Evolutionary conservation across 768 basidiomycete species (phyloP), one percentile per base, ranked within the genome.

Genomic region (Russula dissimulans): DNA sequence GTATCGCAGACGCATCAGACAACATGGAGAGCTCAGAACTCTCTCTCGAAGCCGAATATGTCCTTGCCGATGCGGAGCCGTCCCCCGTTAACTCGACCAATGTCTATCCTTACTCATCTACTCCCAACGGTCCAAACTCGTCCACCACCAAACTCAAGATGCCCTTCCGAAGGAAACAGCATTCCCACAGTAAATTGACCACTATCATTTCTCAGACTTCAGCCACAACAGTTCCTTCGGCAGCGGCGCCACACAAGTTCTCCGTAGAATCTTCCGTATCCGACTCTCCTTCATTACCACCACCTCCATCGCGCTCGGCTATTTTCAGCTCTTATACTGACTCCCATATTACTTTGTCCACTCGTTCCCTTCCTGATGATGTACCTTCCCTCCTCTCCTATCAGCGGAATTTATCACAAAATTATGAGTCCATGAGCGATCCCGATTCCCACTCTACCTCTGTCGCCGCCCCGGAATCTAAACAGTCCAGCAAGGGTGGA

Each of bases 281-380:
- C 4, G 81, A 79, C 15, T 67, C 72, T 18, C 59, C 75, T 52
- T 74, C 73, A 29, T 64, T 75, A 31, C 77, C 77, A 38, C 84
- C 83, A 4, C 84, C 86, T 1, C 85, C 85, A 0, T 78, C 79
- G 22, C 82, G 82, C 67, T 83, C 82, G 2, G 78, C 83, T 45
- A 77, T 88, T 57, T 87, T 89, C 70, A 80, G 78, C 10, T 77
- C 78, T 5, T 80, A 84, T 65, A 79, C 72, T 29, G 84, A 81
- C 67, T 78, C 78, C 29, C 71, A 71, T 66, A 74, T 71, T 66
- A 76, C 78, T 15, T 74, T 78, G 59, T 86, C 86, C 17, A 84
- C 84, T 32, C 81, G 79, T 62, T 89, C 87, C 32, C 77, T 89
- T 39, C 86, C 87, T 14, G 70, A 69, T 15, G 70, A 76, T 52